These are phyloP conservation scores for Gossypium armourianum DNA, from an alignment of 441 rosid species.

Conservation along the genomic window DNA sequence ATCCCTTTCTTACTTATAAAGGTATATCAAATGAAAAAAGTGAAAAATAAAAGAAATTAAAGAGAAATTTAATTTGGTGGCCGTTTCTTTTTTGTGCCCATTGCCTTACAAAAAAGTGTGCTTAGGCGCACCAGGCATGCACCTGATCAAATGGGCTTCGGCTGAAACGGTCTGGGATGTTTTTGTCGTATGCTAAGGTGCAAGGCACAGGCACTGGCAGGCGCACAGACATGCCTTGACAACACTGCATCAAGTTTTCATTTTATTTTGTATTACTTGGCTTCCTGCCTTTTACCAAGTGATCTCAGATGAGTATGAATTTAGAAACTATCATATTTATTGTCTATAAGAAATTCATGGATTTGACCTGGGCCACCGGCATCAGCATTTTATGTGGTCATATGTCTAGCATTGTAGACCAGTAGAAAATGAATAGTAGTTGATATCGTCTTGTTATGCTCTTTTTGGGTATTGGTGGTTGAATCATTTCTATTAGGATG, in stretches of 20 bases:
- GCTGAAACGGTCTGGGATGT: not conserved
- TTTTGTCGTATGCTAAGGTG: not conserved
- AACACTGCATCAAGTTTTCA: not conserved
- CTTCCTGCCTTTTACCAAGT: slow-evolving; percentile 10
- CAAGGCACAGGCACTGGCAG: not conserved
- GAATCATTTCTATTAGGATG: slow-evolving; percentile 1
- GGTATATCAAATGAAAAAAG: not conserved
- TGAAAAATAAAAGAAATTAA: not conserved
- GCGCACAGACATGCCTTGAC: not conserved
- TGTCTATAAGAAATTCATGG: not conserved
- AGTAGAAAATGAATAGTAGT: slow-evolving; percentile 2
- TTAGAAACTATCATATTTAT: not conserved
- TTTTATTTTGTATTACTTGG: not conserved
- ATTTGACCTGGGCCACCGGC: not conserved
- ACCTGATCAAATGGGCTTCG: not conserved
- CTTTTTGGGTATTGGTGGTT: slow-evolving; percentile 5
- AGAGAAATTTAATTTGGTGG: not conserved
- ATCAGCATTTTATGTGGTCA: not conserved
- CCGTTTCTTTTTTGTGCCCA: not conserved
- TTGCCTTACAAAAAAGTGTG: not conserved
- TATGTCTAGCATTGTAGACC: not conserved
- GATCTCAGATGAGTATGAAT: slow-evolving; percentile 9
- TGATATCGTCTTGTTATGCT: not conserved
- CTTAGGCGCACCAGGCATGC: not conserved
- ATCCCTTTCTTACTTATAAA: not conserved